Base-by-base conservation (phyloP, 176 grass and related monocot genomes). In the Stipa capillata region DNA sequence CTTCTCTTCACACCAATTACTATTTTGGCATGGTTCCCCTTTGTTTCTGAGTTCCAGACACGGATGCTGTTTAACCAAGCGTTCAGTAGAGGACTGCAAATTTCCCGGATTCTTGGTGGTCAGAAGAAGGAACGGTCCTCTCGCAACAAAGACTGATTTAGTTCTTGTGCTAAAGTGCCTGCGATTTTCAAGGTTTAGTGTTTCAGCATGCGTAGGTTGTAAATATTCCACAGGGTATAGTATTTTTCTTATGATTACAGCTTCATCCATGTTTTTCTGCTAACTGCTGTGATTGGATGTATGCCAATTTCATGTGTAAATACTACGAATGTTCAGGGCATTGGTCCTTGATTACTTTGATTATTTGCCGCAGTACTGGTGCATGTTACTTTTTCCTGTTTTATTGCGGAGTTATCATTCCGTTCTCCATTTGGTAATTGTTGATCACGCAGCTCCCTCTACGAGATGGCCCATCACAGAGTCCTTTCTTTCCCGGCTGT, bases 1-100 rank as follows among this genome's bases (percentile, higher is more conserved):
- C 62, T 92, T 47, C 91, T 92, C 13, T 90, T 90, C 45, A 85
- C 84, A 69, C 91, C 94, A 5, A 82, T 97, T 18, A 84, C 89
- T 25, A 79, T 97, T 72, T 61, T 97, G 73, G 71, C 94, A 65
- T 97, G 94, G 94, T 97, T 97, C 8, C 94, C 94, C 35, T 91
- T 97, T 60, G 89, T 94, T 34, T 94, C 94, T 0, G 94, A 97
- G 77, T 91, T 94, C 50, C 94, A 97, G 67, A 97, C 91, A 0
- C 91, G 94, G 23, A 91, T 97, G 94, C 84, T 97, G 13, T 97
- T 97, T 73, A 97, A 94, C 80, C 94, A 97, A 77, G 94, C 89
- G 2, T 97, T 97, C 40, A 97, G 94, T 63, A 91, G 91, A 83
- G 94, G 94, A 12, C 77, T 94, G 54, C 94, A 94, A 74, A 97